Evolutionary conservation across 208 protist genomes (phyloP).

Genomic region (Crithidia mellificae): DNA sequence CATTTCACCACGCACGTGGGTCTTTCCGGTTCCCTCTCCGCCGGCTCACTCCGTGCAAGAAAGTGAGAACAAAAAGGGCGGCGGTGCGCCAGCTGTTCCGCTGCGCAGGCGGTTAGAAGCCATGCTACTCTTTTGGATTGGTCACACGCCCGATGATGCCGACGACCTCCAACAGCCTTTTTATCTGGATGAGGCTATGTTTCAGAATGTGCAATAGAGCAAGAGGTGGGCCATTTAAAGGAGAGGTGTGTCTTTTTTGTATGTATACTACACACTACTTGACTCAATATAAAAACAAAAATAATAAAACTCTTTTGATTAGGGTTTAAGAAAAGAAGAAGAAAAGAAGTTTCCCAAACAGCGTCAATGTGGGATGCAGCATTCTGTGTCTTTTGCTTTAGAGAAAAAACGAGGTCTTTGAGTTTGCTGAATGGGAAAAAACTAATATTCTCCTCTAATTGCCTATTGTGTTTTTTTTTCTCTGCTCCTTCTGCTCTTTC

Average conservation of each 20-base stretch:
- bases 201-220: not conserved
- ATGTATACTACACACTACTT: not conserved
- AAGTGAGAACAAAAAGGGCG: not conserved
- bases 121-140: constrained; percentile 88
- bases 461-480: too few species aligned
- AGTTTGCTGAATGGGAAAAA: too few species aligned
- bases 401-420: too few species aligned
- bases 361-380: too few species aligned
- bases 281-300: too few species aligned
- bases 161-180: constrained; percentile 55
- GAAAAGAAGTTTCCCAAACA: too few species aligned
- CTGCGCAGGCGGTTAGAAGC: constrained; percentile 35
- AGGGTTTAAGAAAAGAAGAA: too few species aligned
- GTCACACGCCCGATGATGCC: constrained; percentile 44
- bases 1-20: constrained; percentile 19
- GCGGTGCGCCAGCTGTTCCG: constrained; percentile 11
- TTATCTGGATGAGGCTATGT: constrained; percentile 53
- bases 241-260: not conserved
- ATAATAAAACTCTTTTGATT: too few species aligned
- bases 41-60: not conserved
- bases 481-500: too few species aligned
- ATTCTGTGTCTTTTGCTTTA: too few species aligned
- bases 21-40: constrained; percentile 16
- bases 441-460: too few species aligned
- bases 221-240: not conserved